Percentiles rank a stretch among this genome's conserved stretches.
Evolutionary conservation across 352 stramenopile genomes (phyloP).

Genomic region (Aphanomyces invadans): DNA sequence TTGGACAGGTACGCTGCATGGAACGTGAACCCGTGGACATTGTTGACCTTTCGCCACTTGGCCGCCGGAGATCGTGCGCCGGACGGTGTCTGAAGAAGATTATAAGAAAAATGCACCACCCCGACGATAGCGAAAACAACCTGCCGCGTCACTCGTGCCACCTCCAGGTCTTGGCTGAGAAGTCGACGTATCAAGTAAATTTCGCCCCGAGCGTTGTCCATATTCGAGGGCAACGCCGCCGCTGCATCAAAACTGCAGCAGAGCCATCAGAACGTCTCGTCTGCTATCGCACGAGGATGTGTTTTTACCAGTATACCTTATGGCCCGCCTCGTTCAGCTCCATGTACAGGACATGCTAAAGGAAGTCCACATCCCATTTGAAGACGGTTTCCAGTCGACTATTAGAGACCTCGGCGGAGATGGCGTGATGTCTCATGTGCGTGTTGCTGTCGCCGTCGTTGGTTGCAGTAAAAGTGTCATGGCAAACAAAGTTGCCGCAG

Average conservation of each 20-base stretch:
- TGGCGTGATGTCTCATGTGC: background rate
- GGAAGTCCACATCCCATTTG: background rate
- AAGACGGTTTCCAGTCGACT: too few species aligned
- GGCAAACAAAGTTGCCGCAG: background rate
- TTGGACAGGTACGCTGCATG: constrained; percentile 7
- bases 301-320: background rate
- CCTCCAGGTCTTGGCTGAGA: background rate
- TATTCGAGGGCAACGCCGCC: background rate
- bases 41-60: constrained; percentile 8
- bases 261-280: background rate
- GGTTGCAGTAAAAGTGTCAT: background rate
- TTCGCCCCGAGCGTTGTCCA: background rate
- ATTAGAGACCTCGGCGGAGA: background rate
- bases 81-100: too few species aligned
- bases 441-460: background rate
- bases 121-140: too few species aligned
- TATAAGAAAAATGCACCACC: too few species aligned
- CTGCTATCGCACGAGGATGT: background rate
- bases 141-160: background rate
- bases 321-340: background rate
- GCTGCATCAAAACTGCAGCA: background rate
- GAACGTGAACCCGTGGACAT: background rate
- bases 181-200: background rate
- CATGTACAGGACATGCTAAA: background rate
- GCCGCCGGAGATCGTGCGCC: too few species aligned